A percentile compares a stretch with the other conserved stretches of the same genome.
Conservation (phyloP, 2,329 filamentous ascomycete genomes). For the Cercospora sojina region DNA sequence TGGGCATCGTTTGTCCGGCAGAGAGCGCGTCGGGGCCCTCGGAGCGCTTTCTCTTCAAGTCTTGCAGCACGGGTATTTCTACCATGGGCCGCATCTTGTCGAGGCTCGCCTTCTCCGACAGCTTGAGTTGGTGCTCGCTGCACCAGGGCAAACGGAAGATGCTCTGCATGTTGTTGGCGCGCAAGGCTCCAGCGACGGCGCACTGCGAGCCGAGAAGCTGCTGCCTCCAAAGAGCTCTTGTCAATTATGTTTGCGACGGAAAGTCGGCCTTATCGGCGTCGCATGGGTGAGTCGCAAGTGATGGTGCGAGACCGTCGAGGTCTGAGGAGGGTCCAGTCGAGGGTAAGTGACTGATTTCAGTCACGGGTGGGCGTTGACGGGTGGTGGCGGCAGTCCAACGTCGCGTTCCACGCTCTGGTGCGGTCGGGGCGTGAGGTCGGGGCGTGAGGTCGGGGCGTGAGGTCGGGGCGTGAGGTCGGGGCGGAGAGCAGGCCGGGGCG, state of each 20-base stretch:
- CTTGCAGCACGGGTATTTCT: constrained; percentile 50
- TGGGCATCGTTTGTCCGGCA: constrained; percentile 23
- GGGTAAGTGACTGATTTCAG: constrained; percentile 5
- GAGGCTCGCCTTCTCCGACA: constrained; percentile 36
- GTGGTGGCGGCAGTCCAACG: constrained; percentile 9
- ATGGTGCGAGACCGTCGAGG: constrained; percentile 14
- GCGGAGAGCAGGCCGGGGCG: constrained; percentile 23
- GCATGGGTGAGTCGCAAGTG: constrained; percentile 24
- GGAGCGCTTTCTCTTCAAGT: constrained; percentile 60
- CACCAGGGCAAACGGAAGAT: constrained; percentile 54
- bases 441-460: not conserved
- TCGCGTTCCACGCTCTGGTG: constrained; percentile 11
- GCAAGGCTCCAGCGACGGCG: constrained; percentile 23
- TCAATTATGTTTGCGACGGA: constrained; percentile 28
- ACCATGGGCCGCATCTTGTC: constrained; percentile 47
- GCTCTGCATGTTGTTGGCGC: constrained; percentile 47
- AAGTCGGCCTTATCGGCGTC: constrained; percentile 19
- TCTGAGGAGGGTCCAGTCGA: constrained; percentile 3
- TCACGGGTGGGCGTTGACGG: not conserved
- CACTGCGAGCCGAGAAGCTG: constrained; percentile 22
- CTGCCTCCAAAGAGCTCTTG: constrained; percentile 31
- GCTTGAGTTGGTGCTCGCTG: constrained; percentile 36
- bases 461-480: constrained; percentile 1
- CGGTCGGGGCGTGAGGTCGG: constrained; percentile 5
- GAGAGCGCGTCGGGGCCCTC: constrained; percentile 46